Conservation (phyloP, 768 basidiomycete species). For the Tricholoma matsutake region DNA sequence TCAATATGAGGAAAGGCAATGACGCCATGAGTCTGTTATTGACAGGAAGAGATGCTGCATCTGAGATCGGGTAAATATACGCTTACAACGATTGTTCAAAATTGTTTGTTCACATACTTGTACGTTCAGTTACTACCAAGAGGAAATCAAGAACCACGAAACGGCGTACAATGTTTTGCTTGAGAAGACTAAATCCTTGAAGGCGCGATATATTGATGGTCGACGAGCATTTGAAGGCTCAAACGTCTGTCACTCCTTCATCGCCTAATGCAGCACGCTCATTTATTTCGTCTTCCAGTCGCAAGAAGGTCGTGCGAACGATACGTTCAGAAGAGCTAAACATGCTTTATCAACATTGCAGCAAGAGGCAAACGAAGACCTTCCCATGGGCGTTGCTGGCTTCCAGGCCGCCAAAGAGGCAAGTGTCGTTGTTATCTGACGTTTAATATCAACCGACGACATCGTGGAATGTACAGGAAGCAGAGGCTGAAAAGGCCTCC, state of each 20-base stretch:
- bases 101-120: not conserved
- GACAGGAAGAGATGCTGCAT: slow-evolving; percentile 46
- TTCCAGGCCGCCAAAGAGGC: slow-evolving; percentile 56
- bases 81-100: not conserved
- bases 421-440: slow-evolving; percentile 13
- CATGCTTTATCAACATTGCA: slow-evolving; percentile 38
- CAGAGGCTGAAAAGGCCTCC: slow-evolving; percentile 47
- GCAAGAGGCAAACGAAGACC: slow-evolving; percentile 63
- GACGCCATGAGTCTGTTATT: slow-evolving; percentile 49
- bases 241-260: slow-evolving; percentile 25
- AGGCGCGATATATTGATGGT: slow-evolving; percentile 25
- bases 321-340: slow-evolving; percentile 20
- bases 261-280: not conserved
- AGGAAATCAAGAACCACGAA: slow-evolving; percentile 37
- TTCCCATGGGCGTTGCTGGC: slow-evolving; percentile 59
- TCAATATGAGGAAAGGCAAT: slow-evolving; percentile 24
- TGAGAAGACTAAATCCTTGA: slow-evolving; percentile 24
- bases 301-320: slow-evolving; percentile 19
- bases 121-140: slow-evolving; percentile 42
- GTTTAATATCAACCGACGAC: not conserved
- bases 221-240: slow-evolving; percentile 29
- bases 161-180: slow-evolving; percentile 29
- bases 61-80: slow-evolving; percentile 44
- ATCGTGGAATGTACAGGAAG: slow-evolving; percentile 38
- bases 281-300: slow-evolving; percentile 16